A percentile compares a stretch with the other conserved stretches of the same genome.
Conservation (phyloP, 345 rosid species). For the Mangifera indica region DNA sequence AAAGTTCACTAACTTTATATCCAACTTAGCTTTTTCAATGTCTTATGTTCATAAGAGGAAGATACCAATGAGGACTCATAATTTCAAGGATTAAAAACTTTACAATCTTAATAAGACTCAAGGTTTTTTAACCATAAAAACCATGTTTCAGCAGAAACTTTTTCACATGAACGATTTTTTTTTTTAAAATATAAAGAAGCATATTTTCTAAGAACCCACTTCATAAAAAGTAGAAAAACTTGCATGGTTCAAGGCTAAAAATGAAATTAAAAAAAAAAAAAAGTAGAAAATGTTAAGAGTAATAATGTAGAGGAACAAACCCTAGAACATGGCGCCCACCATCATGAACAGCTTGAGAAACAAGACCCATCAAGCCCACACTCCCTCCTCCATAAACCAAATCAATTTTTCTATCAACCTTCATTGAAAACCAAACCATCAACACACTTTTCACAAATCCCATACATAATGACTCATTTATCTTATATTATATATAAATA, state of each 20-base stretch:
- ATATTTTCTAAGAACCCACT: conserved; percentile 4
- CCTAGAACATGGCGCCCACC: conserved; percentile 99
- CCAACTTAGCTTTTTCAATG: conserved; percentile 8
- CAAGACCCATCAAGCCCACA: conserved; percentile 98
- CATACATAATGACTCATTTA: conserved; percentile 22
- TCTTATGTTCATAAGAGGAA: conserved; percentile 14
- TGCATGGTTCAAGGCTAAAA: conserved; percentile 16
- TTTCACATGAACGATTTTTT: too few species aligned
- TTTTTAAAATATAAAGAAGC: too few species aligned
- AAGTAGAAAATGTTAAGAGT: neutral
- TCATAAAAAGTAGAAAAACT: conserved; percentile 21
- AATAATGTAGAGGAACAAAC: conserved; percentile 41
- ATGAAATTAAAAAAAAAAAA: too few species aligned
- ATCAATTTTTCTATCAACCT: conserved; percentile 96
- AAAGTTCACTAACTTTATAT: conserved; percentile 22
- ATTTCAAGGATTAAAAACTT: conserved; percentile 20
- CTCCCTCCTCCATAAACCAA: conserved; percentile 97
- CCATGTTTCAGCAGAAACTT: neutral
- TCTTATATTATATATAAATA: neutral
- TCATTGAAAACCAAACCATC: conserved; percentile 31
- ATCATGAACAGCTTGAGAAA: conserved; percentile 97
- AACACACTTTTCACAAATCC: conserved; percentile 31
- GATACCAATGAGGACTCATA: conserved; percentile 22
- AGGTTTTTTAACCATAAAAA: neutral
- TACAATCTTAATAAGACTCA: neutral